A percentile compares a stretch with the other conserved stretches of the same genome.
These are phyloP conservation scores for Penicillium atrosanguineum DNA, from an alignment of 495 filamentous ascomycete species.

Conservation along the genomic window DNA sequence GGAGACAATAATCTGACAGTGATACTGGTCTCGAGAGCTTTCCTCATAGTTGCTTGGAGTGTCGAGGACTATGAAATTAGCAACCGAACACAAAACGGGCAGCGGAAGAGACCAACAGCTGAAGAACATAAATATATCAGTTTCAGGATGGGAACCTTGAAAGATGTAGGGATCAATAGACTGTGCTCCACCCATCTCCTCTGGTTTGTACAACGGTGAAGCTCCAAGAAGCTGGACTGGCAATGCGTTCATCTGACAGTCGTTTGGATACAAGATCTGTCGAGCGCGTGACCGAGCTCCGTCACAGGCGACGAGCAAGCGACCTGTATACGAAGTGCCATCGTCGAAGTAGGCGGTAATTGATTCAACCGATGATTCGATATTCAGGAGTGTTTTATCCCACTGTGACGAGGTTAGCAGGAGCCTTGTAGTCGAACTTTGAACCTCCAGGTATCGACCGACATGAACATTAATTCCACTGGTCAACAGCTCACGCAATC, in stretches of 20 bases:
- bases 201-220: slow-evolving; percentile 36
- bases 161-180: slow-evolving; percentile 60
- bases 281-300: slow-evolving; percentile 50
- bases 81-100: not conserved
- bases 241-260: slow-evolving; percentile 36
- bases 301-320: slow-evolving; percentile 55
- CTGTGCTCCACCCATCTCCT: slow-evolving; percentile 39
- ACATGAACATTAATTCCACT: slow-evolving; percentile 48
- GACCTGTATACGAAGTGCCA: slow-evolving; percentile 43
- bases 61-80: slow-evolving; percentile 34
- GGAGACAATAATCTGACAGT: slow-evolving; percentile 51
- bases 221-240: slow-evolving; percentile 50
- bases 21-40: slow-evolving; percentile 34
- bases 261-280: slow-evolving; percentile 33
- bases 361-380: slow-evolving; percentile 30
- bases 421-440: no score
- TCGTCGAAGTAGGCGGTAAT: slow-evolving; percentile 53
- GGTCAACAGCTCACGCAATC: slow-evolving; percentile 45
- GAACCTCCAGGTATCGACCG: not conserved
- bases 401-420: slow-evolving; percentile 27
- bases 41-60: slow-evolving; percentile 45
- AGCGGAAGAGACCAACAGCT: slow-evolving; percentile 30
- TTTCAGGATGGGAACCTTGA: slow-evolving; percentile 56
- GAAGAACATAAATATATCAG: slow-evolving; percentile 56
- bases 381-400: slow-evolving; percentile 39